Base-by-base conservation (phyloP, 2,329 filamentous ascomycete genomes). In the Bisporella sp. region DNA sequence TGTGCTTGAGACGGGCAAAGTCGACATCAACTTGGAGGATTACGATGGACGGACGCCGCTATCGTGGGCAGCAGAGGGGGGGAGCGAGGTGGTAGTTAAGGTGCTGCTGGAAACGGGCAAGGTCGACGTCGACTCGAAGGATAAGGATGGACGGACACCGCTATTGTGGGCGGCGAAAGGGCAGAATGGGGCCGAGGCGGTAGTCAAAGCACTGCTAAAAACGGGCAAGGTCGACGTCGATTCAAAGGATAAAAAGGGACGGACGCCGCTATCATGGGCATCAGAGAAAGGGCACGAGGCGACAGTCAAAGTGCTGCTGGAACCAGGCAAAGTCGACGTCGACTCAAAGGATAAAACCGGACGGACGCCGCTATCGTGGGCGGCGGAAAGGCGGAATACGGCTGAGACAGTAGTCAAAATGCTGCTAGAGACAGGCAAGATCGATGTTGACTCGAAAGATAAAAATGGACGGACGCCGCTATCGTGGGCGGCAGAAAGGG, bases 341-440 rank as follows among this genome's bases (percentile, higher is more conserved):
- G 33, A 47, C 29, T 47, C 43, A 0, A 50, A 47, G 44, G 35
- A 47, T 21, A 21, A 21, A 21, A 3, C 2, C 21, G 21, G 21
- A 21, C 21, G 21, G 21, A 21, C 21, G 21, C 11, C 58, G 35
- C 55, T 61, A n/a, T 54, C 43, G 62, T 45, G 53, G 59, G 46
- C 49, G 31, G 49, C 61, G 31, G 48, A 59, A 31, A 48, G 45
- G 41, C 59, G 61, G n/a, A 42, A 64, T 6, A 58, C 69, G 11
- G 8, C 43, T 7, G 8, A 21, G 21, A 3, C 21, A 5, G 40
- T 47, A 8, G 35, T 47, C 5, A 12, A 47, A 31, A 7, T 50
- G 7, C 48, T 50, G 2, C 1, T 50, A 5, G 29, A 47, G 2
- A 35, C 5, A 12, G 44, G 42, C 35, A 5, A 50, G 5, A 42